Evolutionary conservation across 2,329 filamentous ascomycete genomes (phyloP).

Genomic region (Seiridium cupressi): DNA sequence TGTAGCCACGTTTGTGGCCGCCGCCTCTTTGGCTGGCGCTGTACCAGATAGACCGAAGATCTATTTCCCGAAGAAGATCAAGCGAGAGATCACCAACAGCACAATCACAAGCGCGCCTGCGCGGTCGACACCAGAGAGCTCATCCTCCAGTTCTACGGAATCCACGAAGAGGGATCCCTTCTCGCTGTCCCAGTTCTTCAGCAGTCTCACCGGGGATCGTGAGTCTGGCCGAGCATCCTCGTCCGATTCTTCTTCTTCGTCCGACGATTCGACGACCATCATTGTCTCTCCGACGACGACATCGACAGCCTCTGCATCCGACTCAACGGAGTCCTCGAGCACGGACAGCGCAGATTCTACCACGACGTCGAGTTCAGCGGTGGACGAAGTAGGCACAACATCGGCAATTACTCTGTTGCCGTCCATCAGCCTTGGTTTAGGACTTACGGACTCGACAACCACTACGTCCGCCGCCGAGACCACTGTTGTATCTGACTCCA

Average conservation of each 20-base stretch:
- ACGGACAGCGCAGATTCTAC: neutral
- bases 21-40: slow-evolving; percentile 33
- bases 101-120: slow-evolving; percentile 27
- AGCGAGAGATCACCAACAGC: slow-evolving; percentile 34
- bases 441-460: neutral
- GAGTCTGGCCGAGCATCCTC: neutral
- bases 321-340: neutral
- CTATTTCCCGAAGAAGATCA: slow-evolving; percentile 42
- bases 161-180: slow-evolving; percentile 18
- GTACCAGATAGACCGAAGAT: slow-evolving; percentile 36
- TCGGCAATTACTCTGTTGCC: neutral
- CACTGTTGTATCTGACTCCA: neutral
- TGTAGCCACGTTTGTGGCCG: slow-evolving; percentile 34
- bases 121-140: slow-evolving; percentile 14
- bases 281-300: slow-evolving; percentile 15
- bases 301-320: neutral
- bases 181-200: slow-evolving; percentile 23
- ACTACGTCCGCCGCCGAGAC: neutral
- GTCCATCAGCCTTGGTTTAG: neutral
- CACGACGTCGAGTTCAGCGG: neutral
- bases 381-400: neutral
- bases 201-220: slow-evolving; percentile 15
- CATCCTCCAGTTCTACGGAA: slow-evolving; percentile 14
- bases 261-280: slow-evolving; percentile 6
- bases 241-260: slow-evolving; percentile 7